Percentiles rank a stretch among this genome's conserved stretches.
phyloP scores from a whole-genome alignment of 2,329 filamentous ascomycete genomes.

The Leptographium procerum region DNA sequence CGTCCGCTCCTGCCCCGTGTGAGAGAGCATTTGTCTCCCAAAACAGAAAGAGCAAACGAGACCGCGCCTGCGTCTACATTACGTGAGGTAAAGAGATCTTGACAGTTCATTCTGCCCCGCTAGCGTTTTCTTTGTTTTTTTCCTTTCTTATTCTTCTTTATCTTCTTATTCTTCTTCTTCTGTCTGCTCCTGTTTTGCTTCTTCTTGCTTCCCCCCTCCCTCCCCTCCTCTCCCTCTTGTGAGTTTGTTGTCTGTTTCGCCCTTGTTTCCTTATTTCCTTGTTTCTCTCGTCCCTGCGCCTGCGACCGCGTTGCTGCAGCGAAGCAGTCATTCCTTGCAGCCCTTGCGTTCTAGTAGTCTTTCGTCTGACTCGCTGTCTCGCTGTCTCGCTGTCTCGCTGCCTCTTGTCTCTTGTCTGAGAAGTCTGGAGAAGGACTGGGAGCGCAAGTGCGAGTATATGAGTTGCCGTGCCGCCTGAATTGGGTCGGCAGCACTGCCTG shows the following conservation, averaged over 20 bases:
- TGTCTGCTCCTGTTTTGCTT: not conserved
- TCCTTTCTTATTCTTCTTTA: not conserved
- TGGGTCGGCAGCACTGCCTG: not conserved
- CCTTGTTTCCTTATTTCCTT: not conserved
- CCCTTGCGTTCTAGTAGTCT: not conserved
- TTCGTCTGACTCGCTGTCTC: not conserved
- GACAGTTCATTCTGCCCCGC: not conserved
- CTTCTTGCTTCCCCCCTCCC: not conserved
- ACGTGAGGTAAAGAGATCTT: too few species aligned
- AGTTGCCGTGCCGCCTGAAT: not conserved
- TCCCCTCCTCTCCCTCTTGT: not conserved
- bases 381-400: not conserved
- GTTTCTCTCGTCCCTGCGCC: not conserved
- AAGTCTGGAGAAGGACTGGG: too few species aligned
- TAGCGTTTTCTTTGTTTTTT: not conserved
- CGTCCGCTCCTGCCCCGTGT: not conserved
- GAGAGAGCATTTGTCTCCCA: not conserved
- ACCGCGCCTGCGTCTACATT: not conserved
- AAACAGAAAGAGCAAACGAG: slow-evolving; percentile 3
- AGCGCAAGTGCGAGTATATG: not conserved
- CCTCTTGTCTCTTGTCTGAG: too few species aligned
- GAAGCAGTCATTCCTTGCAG: not conserved
- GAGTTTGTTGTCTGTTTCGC: not conserved
- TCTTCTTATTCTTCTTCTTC: not conserved
- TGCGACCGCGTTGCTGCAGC: not conserved